Conservation (phyloP, 176 grass and related monocot species). For the Coix lacrymajobi region DNA sequence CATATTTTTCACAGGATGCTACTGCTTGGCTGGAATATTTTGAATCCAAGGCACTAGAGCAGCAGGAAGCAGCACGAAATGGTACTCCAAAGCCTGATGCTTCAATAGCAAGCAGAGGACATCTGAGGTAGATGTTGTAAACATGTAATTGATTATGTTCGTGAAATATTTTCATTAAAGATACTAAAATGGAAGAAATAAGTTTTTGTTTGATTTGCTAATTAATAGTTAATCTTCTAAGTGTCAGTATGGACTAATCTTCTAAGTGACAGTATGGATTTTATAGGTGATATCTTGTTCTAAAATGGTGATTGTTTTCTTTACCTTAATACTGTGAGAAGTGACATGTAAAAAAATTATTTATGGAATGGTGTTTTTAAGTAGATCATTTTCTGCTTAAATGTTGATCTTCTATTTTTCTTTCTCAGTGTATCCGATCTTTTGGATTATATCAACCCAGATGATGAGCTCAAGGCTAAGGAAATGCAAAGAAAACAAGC, state of each 20-base stretch:
- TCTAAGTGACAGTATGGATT: slow-evolving; percentile 6
- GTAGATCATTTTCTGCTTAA: slow-evolving; percentile 14
- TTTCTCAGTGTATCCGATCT: slow-evolving; percentile 91
- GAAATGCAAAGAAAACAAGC: slow-evolving; percentile 97
- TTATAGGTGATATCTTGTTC: slow-evolving; percentile 24
- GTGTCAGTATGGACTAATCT: slow-evolving; percentile 1
- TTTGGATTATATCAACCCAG: slow-evolving; percentile 97
- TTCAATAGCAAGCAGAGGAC: slow-evolving; percentile 98
- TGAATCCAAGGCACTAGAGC: slow-evolving; percentile 94
- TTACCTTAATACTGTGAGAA: neutral
- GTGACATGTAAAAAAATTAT: neutral
- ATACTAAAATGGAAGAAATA: neutral
- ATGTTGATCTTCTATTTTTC: slow-evolving; percentile 27
- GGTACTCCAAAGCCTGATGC: slow-evolving; percentile 99
- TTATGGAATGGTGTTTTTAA: neutral
- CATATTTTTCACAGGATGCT: slow-evolving; percentile 72
- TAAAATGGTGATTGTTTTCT: slow-evolving; percentile 9
- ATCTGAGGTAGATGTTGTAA: slow-evolving; percentile 77
- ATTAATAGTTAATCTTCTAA: slow-evolving; percentile 4
- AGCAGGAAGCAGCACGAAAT: slow-evolving; percentile 98
- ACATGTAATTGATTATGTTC: slow-evolving; percentile 13
- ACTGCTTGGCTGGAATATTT: slow-evolving; percentile 98
- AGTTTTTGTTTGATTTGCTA: slow-evolving; percentile 8
- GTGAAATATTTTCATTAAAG: slow-evolving; percentile 25
- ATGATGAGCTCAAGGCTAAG: slow-evolving; percentile 85